Percentiles rank a stretch among this genome's conserved stretches.
Evolutionary conservation across 202 grass and related monocot species (phyloP).

Genomic region (Schoenoplectus tabernaemontani): DNA sequence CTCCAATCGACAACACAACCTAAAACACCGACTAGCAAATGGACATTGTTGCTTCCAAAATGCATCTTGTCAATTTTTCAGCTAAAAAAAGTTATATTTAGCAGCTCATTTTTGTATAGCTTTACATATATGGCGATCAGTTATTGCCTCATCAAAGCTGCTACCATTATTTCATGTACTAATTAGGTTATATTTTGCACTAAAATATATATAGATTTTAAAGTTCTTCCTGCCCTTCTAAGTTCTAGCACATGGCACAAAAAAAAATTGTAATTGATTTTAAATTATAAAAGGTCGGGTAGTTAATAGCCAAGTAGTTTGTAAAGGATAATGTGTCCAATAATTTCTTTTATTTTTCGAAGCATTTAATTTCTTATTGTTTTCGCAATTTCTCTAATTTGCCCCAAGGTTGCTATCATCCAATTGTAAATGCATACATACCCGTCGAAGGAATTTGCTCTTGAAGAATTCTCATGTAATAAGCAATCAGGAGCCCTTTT

Average conservation of each 20-base stretch:
- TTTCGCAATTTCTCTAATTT: too few relatives aligned
- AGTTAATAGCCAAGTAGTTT: background rate
- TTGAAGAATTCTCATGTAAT: too few relatives aligned
- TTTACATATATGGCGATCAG: background rate
- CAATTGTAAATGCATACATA: too few relatives aligned
- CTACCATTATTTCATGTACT: background rate
- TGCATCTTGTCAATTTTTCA: background rate
- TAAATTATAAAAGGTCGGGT: background rate
- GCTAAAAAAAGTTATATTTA: background rate
- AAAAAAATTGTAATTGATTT: background rate
- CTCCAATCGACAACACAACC: background rate
- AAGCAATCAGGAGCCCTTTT: too few relatives aligned
- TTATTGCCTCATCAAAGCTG: constrained; percentile 1
- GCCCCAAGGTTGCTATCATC: too few relatives aligned
- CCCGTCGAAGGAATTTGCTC: too few relatives aligned
- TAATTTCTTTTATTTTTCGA: too few relatives aligned
- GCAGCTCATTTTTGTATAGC: constrained; percentile 10
- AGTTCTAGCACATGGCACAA: background rate
- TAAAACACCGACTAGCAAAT: background rate
- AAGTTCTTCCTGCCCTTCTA: constrained; percentile 4
- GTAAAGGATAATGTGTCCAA: background rate
- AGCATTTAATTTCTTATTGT: background rate
- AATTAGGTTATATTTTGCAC: background rate
- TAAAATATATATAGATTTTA: background rate
- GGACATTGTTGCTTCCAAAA: background rate